These are phyloP conservation scores for Hypomontagnella monticulosa DNA, from an alignment of 495 filamentous ascomycete genomes.

Conservation along the genomic window DNA sequence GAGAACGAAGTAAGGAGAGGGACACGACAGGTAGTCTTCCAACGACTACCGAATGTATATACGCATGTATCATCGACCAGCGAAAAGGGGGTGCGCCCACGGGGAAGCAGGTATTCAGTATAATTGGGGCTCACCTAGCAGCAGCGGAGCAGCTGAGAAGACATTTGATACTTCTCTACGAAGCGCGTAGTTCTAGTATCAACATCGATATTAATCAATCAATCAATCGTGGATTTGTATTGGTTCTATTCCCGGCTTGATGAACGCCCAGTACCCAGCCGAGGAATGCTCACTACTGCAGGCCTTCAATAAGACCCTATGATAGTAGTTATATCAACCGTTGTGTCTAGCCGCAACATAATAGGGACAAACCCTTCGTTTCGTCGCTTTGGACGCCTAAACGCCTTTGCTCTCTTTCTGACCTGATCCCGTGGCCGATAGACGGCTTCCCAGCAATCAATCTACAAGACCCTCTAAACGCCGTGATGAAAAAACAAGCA, in stretches of 20 bases:
- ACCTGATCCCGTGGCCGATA: neutral
- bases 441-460: neutral
- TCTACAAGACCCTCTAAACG: neutral
- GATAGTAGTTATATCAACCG: too few species aligned
- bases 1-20: neutral
- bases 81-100: slow-evolving; percentile 21
- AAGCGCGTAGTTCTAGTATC: neutral
- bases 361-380: neutral
- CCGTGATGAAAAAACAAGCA: slow-evolving; percentile 6
- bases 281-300: too few species aligned
- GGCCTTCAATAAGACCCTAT: too few species aligned
- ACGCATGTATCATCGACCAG: slow-evolving; percentile 26
- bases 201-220: neutral
- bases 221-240: neutral
- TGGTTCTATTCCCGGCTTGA: neutral
- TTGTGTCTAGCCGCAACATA: too few species aligned
- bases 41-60: slow-evolving; percentile 31
- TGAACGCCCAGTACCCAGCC: too few species aligned
- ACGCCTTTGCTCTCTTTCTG: slow-evolving; percentile 18
- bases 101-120: slow-evolving; percentile 9
- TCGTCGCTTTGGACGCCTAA: slow-evolving; percentile 5
- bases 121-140: slow-evolving; percentile 7
- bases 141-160: neutral
- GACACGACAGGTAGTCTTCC: neutral
- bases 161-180: neutral